Conservation (phyloP, 1,139 yeast genomes). For the Saccharomycopsis hybrid region DNA sequence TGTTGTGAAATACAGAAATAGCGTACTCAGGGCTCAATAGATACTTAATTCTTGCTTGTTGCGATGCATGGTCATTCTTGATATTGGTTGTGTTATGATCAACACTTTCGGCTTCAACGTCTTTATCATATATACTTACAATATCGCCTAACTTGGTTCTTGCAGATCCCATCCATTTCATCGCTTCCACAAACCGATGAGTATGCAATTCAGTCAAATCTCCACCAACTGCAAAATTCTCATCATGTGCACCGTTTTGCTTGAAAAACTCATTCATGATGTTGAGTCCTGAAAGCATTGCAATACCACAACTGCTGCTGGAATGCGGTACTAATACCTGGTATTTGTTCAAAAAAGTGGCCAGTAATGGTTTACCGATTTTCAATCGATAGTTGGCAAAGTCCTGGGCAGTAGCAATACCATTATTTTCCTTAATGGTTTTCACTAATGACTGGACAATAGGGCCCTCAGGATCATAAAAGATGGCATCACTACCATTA, state of each 20-base stretch:
- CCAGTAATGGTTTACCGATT: slow-evolving; percentile 48
- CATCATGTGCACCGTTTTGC: slow-evolving; percentile 27
- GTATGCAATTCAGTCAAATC: slow-evolving; percentile 44
- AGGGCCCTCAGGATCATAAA: slow-evolving; percentile 80
- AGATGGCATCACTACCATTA: slow-evolving; percentile 69
- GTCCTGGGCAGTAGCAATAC: slow-evolving; percentile 56
- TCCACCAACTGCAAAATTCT: slow-evolving; percentile 27
- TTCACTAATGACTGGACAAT: slow-evolving; percentile 51
- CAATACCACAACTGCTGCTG: slow-evolving; percentile 83
- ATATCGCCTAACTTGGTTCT: slow-evolving; percentile 75
- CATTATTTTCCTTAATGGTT: slow-evolving; percentile 45
- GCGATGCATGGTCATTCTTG: not conserved
- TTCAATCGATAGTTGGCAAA: slow-evolving; percentile 54
- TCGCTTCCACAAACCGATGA: slow-evolving; percentile 72
- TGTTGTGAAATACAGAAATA: slow-evolving; percentile 36
- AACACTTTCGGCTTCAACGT: slow-evolving; percentile 18
- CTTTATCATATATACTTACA: too few relatives aligned
- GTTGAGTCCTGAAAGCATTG: slow-evolving; percentile 67
- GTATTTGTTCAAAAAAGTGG: slow-evolving; percentile 39
- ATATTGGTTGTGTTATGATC: too few relatives aligned
- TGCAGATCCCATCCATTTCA: slow-evolving; percentile 91
- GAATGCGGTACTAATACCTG: slow-evolving; percentile 55
- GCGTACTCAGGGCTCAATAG: slow-evolving; percentile 51
- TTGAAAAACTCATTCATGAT: slow-evolving; percentile 43
- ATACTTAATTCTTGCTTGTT: slow-evolving; percentile 29